Conservation (phyloP, 495 filamentous ascomycete genomes). For the Daldinia childiae region DNA sequence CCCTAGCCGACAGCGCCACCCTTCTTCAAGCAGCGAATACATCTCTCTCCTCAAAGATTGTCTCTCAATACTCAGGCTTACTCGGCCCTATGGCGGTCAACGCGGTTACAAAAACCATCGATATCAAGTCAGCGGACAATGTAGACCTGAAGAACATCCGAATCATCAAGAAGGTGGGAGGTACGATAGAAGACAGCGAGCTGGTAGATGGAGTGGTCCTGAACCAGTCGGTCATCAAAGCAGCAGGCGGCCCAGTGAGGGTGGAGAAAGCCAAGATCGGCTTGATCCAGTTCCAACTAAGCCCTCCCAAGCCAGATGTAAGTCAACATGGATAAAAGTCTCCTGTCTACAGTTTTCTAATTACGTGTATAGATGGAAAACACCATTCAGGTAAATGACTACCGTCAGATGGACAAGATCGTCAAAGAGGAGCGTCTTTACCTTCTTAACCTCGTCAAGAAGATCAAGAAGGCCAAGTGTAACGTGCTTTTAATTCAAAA, state of each 20-base stretch:
- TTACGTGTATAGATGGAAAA: conserved; percentile 84
- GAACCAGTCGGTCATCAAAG: conserved; percentile 92
- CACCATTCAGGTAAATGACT: conserved; percentile 98
- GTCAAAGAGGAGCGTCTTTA: conserved; percentile 98
- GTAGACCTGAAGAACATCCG: conserved; percentile 96
- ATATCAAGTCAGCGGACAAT: conserved; percentile 93
- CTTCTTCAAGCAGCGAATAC: conserved; percentile 97
- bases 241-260: conserved; percentile 85
- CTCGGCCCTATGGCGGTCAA: conserved; percentile 97
- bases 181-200: conserved; percentile 98
- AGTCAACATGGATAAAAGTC: conserved; percentile 43
- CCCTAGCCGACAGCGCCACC: conserved; percentile 84
- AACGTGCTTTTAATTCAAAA: conserved; percentile 99
- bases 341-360: conserved; percentile 22
- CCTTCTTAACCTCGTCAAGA: conserved; percentile 98
- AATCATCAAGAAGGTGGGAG: conserved; percentile 97
- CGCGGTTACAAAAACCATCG: conserved; percentile 92
- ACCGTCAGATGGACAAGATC: conserved; percentile 99
- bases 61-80: conserved; percentile 91
- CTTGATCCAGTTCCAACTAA: conserved; percentile 97
- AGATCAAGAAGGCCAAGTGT: conserved; percentile 99
- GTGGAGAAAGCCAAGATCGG: conserved; percentile 98
- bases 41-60: conserved; percentile 97
- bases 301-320: conserved; percentile 96
- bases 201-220: conserved; percentile 95